These are phyloP conservation scores for Musa schizocarpa DNA, from an alignment of 176 grass and related monocot genomes.

Conservation along the genomic window DNA sequence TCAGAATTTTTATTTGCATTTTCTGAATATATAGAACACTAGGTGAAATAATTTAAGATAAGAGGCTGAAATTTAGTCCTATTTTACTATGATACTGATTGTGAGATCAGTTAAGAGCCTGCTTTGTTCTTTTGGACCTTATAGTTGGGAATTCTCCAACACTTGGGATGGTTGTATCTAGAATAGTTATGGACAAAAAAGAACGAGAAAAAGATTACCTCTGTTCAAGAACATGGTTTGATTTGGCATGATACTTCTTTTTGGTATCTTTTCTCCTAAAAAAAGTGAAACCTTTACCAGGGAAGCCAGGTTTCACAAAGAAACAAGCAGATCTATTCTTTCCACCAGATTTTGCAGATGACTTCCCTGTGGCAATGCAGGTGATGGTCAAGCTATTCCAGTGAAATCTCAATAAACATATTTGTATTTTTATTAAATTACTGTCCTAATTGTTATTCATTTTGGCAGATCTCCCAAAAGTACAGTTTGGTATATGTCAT, in stretches of 20 bases:
- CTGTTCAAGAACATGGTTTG: neutral
- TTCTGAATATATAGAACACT: too few relatives aligned
- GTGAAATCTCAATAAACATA: neutral
- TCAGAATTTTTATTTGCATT: too few relatives aligned
- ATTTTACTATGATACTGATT: too few relatives aligned
- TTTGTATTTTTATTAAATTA: neutral
- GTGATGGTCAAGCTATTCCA: conserved; percentile 16
- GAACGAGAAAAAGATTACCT: neutral
- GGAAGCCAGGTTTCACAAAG: conserved; percentile 89
- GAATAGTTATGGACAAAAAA: neutral
- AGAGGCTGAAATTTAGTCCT: too few relatives aligned
- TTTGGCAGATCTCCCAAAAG: conserved; percentile 81
- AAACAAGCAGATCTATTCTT: conserved; percentile 97
- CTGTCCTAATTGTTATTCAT: neutral
- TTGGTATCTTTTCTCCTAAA: conserved; percentile 3
- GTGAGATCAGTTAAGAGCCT: too few relatives aligned
- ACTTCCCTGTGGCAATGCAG: conserved; percentile 99
- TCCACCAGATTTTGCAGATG: conserved; percentile 92
- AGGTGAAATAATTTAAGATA: too few relatives aligned
- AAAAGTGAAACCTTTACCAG: conserved; percentile 25
- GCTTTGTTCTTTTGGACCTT: too few relatives aligned
- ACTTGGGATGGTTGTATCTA: too few relatives aligned
- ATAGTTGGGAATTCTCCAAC: too few relatives aligned
- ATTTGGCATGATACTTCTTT: neutral
- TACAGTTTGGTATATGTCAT: conserved; percentile 93